Evolutionary conservation across 2,329 filamentous ascomycete genomes (phyloP).

Genomic region (Triangularia setosa): DNA sequence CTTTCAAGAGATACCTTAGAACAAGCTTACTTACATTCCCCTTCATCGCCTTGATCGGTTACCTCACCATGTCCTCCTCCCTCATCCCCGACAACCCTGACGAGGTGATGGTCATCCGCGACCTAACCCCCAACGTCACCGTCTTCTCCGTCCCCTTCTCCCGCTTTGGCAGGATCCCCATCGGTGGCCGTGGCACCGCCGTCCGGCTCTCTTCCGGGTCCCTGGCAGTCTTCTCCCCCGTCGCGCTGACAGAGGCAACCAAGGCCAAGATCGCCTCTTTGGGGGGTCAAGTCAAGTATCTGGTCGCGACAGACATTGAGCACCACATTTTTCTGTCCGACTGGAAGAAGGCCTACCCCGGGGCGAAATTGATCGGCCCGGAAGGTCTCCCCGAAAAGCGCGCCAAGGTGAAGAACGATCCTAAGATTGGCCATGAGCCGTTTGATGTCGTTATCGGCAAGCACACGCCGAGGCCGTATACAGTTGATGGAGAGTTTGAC

Average conservation of each 20-base stretch:
- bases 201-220: constrained; percentile 74
- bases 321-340: constrained; percentile 91
- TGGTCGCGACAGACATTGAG: constrained; percentile 83
- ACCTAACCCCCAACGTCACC: constrained; percentile 72
- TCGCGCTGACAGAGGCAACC: constrained; percentile 74
- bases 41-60: background rate
- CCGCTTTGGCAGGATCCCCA: constrained; percentile 72
- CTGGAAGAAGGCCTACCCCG: constrained; percentile 76
- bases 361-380: constrained; percentile 75
- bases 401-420: constrained; percentile 53
- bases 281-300: constrained; percentile 71
- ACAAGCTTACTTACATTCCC: background rate
- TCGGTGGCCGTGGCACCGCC: constrained; percentile 84
- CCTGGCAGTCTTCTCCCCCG: constrained; percentile 88
- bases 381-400: constrained; percentile 83
- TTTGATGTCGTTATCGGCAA: constrained; percentile 66
- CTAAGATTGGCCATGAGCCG: constrained; percentile 49
- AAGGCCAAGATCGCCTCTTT: constrained; percentile 59
- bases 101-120: constrained; percentile 85
- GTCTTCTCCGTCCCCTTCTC: constrained; percentile 81
- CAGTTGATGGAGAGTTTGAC: constrained; percentile 75
- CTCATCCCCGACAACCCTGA: constrained; percentile 68
- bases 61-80: constrained; percentile 58
- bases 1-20: background rate
- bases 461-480: constrained; percentile 41